A percentile compares a stretch with the other conserved stretches of the same genome.
phyloP scores from a whole-genome alignment of 495 filamentous ascomycete species.

The Mycothermus thermophilus region DNA sequence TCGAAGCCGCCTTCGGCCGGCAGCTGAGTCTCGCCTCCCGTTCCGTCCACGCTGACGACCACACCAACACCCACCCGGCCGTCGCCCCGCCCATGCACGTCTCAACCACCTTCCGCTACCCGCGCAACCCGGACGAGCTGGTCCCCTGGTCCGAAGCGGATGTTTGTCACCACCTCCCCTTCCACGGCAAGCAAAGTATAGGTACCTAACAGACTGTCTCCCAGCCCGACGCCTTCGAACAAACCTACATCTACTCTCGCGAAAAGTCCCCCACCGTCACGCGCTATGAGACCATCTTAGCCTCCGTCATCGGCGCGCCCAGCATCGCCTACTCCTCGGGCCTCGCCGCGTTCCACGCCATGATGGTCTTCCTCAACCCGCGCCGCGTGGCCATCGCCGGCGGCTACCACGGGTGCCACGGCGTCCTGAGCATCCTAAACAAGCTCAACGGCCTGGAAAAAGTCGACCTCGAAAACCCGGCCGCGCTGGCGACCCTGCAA shows the following conservation, averaged over 20 bases:
- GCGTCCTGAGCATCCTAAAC: constrained; percentile 54
- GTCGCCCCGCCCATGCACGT: constrained; percentile 79
- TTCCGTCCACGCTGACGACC: constrained; percentile 79
- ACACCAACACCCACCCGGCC: constrained; percentile 52
- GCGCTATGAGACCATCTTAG: constrained; percentile 72
- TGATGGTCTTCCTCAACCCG: constrained; percentile 65
- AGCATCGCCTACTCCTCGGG: constrained; percentile 70
- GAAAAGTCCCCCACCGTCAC: constrained; percentile 57
- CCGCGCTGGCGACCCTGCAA: constrained; percentile 33
- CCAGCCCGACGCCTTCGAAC: constrained; percentile 27
- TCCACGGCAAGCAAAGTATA: neutral
- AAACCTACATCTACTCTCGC: constrained; percentile 67
- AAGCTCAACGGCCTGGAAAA: constrained; percentile 57
- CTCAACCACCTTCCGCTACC: constrained; percentile 79
- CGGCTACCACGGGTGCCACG: constrained; percentile 91
- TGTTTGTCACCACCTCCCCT: constrained; percentile 17
- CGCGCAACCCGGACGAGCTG: constrained; percentile 49
- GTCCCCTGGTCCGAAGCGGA: constrained; percentile 31
- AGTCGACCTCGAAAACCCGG: constrained; percentile 42
- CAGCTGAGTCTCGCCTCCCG: constrained; percentile 47
- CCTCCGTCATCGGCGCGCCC: constrained; percentile 53
- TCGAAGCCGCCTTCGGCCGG: constrained; percentile 15
- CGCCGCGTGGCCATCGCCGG: constrained; percentile 60
- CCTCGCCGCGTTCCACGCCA: constrained; percentile 73
- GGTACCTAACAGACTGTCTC: constrained; percentile 1